Evolutionary conservation across 257 asterid genomes (phyloP).

Genomic region (Verbascum thapsus): DNA sequence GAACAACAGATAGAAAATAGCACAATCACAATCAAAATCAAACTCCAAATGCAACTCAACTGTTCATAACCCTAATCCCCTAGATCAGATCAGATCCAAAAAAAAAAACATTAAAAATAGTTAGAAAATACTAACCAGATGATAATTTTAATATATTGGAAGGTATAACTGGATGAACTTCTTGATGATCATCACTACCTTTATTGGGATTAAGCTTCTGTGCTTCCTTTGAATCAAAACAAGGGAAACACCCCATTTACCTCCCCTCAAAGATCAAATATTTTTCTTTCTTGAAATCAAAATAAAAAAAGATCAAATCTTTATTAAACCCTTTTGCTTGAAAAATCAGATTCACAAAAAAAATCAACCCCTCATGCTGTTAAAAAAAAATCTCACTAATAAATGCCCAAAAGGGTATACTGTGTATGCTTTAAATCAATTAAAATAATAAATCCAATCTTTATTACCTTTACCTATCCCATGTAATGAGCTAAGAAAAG

Average conservation of each 20-base stretch:
- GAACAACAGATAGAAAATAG: slow-evolving; percentile 16
- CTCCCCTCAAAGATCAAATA: too few species aligned
- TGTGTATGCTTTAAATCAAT: slow-evolving; percentile 32
- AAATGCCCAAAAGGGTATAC: slow-evolving; percentile 19
- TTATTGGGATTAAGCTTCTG: slow-evolving; percentile 65
- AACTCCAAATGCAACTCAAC: slow-evolving; percentile 23
- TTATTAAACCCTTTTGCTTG: slow-evolving; percentile 33
- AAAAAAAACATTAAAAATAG: too few species aligned
- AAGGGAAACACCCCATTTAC: too few species aligned
- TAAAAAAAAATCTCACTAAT: slow-evolving; percentile 43
- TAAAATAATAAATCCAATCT: slow-evolving; percentile 24
- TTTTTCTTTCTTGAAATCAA: too few species aligned
- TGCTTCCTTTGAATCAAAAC: slow-evolving; percentile 82
- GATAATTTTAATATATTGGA: slow-evolving; percentile 78
- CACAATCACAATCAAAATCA: slow-evolving; percentile 26
- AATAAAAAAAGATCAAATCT: slow-evolving; percentile 64
- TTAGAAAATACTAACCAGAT: slow-evolving; percentile 60
- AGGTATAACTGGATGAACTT: slow-evolving; percentile 54
- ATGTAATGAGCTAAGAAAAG: slow-evolving; percentile 28
- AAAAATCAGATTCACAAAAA: slow-evolving; percentile 40
- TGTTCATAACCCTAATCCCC: slow-evolving; percentile 21
- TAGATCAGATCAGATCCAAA: slow-evolving; percentile 59
- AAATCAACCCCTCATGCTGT: slow-evolving; percentile 42
- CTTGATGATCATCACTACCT: slow-evolving; percentile 62
- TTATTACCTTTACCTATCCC: slow-evolving; percentile 20